Conservation (phyloP, 176 grass and related monocot genomes). For the maize (Zea mays) region DNA sequence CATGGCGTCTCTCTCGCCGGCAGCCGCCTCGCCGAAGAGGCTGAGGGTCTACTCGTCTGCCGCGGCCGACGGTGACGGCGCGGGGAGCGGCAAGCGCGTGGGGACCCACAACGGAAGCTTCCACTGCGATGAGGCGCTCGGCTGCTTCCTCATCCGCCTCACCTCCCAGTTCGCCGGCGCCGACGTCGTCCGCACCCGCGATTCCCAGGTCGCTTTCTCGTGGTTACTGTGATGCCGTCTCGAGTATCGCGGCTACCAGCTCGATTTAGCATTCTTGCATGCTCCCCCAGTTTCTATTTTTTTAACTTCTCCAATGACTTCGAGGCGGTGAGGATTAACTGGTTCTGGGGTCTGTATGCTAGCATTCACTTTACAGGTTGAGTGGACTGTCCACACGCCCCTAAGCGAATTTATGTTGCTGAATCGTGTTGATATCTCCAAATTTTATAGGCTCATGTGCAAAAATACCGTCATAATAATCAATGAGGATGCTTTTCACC, state of each 20-base stretch:
- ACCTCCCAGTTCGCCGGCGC: slow-evolving; percentile 78
- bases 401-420: background rate
- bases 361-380: background rate
- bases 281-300: background rate
- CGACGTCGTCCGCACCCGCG: slow-evolving; percentile 77
- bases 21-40: slow-evolving; percentile 52
- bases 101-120: slow-evolving; percentile 98
- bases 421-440: background rate
- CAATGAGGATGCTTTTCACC: background rate
- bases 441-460: background rate
- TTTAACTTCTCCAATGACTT: background rate
- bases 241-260: background rate
- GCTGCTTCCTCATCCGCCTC: slow-evolving; percentile 96
- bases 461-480: background rate
- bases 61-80: slow-evolving; percentile 29
- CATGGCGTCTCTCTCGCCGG: slow-evolving; percentile 53
- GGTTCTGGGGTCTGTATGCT: background rate
- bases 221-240: no score
- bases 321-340: background rate
- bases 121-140: slow-evolving; percentile 99
- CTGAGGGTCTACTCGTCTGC: slow-evolving; percentile 44
- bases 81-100: slow-evolving; percentile 59
- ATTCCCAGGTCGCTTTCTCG: slow-evolving; percentile 55
- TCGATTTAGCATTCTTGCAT: slow-evolving; percentile 7
- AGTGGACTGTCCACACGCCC: background rate